Evolutionary conservation across 768 basidiomycete genomes (phyloP), one percentile per base, ranked within the genome.

Genomic region (Tulasnella sp.): DNA sequence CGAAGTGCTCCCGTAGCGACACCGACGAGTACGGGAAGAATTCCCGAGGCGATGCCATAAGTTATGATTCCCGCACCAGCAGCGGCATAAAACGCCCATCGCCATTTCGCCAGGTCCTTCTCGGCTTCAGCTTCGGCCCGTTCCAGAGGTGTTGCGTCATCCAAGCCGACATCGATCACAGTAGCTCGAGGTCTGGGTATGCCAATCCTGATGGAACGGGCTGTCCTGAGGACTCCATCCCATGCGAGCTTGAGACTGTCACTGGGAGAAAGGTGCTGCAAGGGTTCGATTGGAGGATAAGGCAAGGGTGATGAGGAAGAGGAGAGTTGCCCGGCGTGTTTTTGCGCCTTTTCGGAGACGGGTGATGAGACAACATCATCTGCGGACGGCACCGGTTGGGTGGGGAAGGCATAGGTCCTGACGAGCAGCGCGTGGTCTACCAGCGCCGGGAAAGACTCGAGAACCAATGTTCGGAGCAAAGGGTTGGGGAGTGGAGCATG

Each of bases 401-500:
- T 69, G 35, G 82, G 82, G 77, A 82, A 83, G 15, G 85, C 84
- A 42, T 81, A 80, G 2, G 84, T 75, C 67, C 85, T 82, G 67
- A 93, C 83, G 40, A 87, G 86, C 71, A 86, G 85, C 5, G 92
- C 89, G 80, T 93, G 92, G 9, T 87, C 83, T 16, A 88, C 84
- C 57, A 94, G 86, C 11, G 84, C 82, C 0, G 91, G 88, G 82
- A 90, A 93, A 4, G 88, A 87, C 7, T 88, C 87, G 1, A 81
- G 81, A 11, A 93, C 82, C 3, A 92, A 86, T 79, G 86, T 85
- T 81, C 88, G 86, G 10, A 94, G 79, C 20, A 90, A 82, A 3
- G 89, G 84, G 80, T 93, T 90, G 0, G 91, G 90, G 77, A 90
- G 91, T 48, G 89, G 87, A 6, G 90, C 88, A 69, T 87, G 83